Evolutionary conservation across 1,139 yeast species (phyloP).

Genomic region (Maudiozyma humilis): DNA sequence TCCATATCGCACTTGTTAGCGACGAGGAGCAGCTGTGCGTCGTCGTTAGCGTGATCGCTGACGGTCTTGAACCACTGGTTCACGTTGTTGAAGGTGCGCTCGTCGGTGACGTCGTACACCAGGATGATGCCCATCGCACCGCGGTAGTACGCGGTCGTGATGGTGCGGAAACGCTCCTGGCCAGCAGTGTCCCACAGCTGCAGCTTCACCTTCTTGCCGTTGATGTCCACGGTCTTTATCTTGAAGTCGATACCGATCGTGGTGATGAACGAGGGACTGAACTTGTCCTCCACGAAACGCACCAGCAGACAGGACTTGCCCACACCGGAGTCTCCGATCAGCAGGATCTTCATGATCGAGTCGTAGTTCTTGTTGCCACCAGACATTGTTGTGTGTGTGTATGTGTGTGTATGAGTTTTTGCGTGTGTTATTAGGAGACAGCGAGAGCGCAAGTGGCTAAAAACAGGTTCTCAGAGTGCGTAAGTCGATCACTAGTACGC

Average conservation of each 20-base stretch:
- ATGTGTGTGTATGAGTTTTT: background rate
- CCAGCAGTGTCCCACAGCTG: constrained; percentile 99
- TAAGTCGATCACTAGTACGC: background rate
- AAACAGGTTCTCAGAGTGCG: background rate
- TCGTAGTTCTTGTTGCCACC: constrained; percentile 63
- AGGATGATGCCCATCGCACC: constrained; percentile 98
- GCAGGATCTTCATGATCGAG: constrained; percentile 83
- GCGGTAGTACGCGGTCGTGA: constrained; percentile 95
- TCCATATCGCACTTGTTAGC: constrained; percentile 88
- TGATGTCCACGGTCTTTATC: constrained; percentile 90
- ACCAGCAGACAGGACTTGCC: constrained; percentile 93
- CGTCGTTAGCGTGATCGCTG: constrained; percentile 93
- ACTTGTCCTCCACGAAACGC: constrained; percentile 94
- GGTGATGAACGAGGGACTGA: constrained; percentile 92
- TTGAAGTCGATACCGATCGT: constrained; percentile 98
- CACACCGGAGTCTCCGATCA: constrained; percentile 96
- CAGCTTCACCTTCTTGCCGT: constrained; percentile 84
- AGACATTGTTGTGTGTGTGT: constrained; percentile 10
- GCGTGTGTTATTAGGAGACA: background rate
- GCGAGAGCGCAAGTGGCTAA: too few relatives aligned
- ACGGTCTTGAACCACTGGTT: constrained; percentile 94
- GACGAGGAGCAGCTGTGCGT: constrained; percentile 88
- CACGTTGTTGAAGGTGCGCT: constrained; percentile 74
- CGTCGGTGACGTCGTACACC: constrained; percentile 94
- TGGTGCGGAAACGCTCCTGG: constrained; percentile 82